Evolutionary conservation across 257 asterid genomes (phyloP), one percentile per base, ranked within the genome.

Genomic region (Przewalskia tangutica): DNA sequence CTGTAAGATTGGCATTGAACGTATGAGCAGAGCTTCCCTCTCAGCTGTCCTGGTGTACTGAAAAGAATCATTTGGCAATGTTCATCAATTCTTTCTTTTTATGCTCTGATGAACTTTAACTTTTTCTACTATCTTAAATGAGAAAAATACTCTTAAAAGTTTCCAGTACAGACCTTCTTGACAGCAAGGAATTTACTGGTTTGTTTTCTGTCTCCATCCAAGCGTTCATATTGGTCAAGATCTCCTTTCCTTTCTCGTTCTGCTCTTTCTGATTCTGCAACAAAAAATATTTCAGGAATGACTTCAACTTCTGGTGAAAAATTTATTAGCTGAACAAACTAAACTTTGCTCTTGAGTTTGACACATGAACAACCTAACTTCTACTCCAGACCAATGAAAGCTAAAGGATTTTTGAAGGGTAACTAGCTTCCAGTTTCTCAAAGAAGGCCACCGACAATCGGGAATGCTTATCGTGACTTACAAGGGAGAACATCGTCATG

Each of bases 21-120:
- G 94, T 82, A 96, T 96, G 88, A 96, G 89, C 82, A 81, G 88
- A 60, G 99, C 97, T 88, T 96, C 98, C 90, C 99, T 92, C 92
- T 92, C 98, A 36, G 98, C 99, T 77, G 99, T 94, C 92, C 99
- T 91, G 81, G 84, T 96, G 89, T 96, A 96, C 99, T 96, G 95
- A 82, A 86, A 85, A 75, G 44, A 68, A 82, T 79, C 86, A 89
- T 63, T 44, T 65, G 78, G 83, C 58, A 83, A 65, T 60, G 80
- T 83, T 80, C 56, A 46, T 81, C 46, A 81, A 84, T 81, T 82
- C 71, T 70, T 65, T 80, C 80, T 78, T 56, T 77, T 34, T n/a
- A 18, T 36, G 68, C 68, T 27, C 75, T 81, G 64, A 65, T 64
- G 66, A 81, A 81, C 62, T 10, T 81, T 34, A 50, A 63, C 63